Evolutionary conservation across 2,329 filamentous ascomycete genomes (phyloP).

Genomic region (Aspergillus latus): DNA sequence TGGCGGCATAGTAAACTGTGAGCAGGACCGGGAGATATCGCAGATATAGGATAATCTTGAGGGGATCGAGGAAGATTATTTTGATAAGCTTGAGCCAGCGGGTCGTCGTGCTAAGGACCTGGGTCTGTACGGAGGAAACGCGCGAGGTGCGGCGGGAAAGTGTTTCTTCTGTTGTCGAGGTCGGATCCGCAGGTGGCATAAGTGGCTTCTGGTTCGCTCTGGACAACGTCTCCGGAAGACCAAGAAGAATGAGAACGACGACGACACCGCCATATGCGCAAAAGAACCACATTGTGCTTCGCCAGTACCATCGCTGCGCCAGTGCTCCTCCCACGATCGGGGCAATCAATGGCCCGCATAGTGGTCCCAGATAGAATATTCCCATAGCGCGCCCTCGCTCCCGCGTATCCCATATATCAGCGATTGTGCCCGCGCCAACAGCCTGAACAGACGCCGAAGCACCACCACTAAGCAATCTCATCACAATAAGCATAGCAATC

Average conservation of each 20-base stretch:
- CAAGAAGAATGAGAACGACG: constrained; percentile 43
- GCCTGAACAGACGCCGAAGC: constrained; percentile 78
- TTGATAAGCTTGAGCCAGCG: constrained; percentile 56
- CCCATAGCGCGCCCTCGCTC: constrained; percentile 80
- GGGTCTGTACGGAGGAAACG: constrained; percentile 22
- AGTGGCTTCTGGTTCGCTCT: constrained; percentile 35
- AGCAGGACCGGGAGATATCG: constrained; percentile 72
- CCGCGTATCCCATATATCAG: constrained; percentile 73
- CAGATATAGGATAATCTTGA: constrained; percentile 69
- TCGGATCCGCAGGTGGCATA: constrained; percentile 23
- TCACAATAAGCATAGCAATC: constrained; percentile 74
- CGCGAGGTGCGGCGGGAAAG: neutral
- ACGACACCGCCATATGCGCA: constrained; percentile 63
- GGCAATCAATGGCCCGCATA: constrained; percentile 71
- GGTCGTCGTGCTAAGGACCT: constrained; percentile 60
- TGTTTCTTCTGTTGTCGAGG: constrained; percentile 15
- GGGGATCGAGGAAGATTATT: constrained; percentile 68
- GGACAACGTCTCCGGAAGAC: constrained; percentile 45
- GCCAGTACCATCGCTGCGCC: constrained; percentile 69
- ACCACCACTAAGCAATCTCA: constrained; percentile 72
- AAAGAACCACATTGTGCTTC: constrained; percentile 75
- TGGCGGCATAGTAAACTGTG: constrained; percentile 70
- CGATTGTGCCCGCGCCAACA: constrained; percentile 79
- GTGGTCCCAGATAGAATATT: constrained; percentile 75
- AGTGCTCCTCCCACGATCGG: constrained; percentile 75